Evolutionary conservation across 1,284 basidiomycete species (phyloP).

Genomic region (Heterobasidion irregulare): DNA sequence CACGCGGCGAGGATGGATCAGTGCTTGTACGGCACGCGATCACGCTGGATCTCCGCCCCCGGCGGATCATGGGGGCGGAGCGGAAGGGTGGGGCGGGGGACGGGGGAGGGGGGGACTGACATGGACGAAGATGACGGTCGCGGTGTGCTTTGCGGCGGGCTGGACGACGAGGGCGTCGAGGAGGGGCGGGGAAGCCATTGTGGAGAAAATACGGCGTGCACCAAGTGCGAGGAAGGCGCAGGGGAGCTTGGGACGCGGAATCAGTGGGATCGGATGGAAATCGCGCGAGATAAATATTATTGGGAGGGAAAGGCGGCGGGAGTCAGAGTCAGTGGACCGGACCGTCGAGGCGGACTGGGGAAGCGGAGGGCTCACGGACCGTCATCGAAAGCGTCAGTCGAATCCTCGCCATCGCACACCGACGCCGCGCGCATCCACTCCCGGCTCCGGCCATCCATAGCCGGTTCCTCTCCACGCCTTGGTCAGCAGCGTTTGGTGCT

Average conservation of each 20-base stretch:
- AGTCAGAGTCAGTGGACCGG: slow-evolving; percentile 24
- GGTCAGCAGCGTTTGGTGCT: not conserved
- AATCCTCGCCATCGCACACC: no score
- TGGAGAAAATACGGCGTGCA: slow-evolving; percentile 1
- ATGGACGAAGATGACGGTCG: slow-evolving; percentile 86
- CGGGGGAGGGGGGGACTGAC: slow-evolving; percentile 32
- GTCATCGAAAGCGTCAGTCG: not conserved
- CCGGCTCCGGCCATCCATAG: no score
- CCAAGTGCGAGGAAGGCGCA: not conserved
- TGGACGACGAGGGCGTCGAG: slow-evolving; percentile 45
- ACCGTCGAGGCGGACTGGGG: no score
- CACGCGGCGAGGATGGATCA: not conserved
- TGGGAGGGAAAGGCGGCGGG: slow-evolving; percentile 7
- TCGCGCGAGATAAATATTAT: no score
- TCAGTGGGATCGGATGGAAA: not conserved
- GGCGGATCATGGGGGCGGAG: no score
- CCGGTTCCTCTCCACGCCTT: no score
- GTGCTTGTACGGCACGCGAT: no score
- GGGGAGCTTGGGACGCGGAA: not conserved
- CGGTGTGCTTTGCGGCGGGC: slow-evolving; percentile 61
- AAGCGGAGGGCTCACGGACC: no score
- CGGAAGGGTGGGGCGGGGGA: no score
- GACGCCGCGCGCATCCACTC: no score
- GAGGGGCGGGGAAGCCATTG: slow-evolving; percentile 14
- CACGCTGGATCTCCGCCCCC: no score